phyloP scores from a whole-genome alignment of 192 early-diverging fungal genomes.

The Borealophlyctis nickersoniae region DNA sequence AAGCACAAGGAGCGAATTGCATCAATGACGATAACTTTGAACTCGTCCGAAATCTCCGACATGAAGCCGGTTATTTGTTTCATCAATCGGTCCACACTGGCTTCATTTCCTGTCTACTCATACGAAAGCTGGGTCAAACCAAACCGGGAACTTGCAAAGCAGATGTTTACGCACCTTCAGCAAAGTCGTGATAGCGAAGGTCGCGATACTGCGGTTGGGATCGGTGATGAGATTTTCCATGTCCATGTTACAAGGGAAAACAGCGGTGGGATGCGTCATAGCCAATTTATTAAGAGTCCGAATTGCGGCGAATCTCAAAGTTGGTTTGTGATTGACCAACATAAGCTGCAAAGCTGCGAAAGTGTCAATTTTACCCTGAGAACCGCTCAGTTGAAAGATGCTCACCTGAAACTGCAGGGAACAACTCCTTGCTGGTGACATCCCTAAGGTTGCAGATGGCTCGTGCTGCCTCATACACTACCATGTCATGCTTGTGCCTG shows the following conservation, averaged over 20 bases:
- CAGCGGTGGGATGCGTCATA: constrained; percentile 82
- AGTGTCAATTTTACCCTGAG: background rate
- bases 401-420: constrained; percentile 84
- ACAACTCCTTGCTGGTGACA: constrained; percentile 79
- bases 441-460: constrained; percentile 90
- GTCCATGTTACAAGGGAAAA: constrained; percentile 94
- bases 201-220: constrained; percentile 93
- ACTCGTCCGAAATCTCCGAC: constrained; percentile 97
- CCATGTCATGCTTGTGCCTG: constrained; percentile 96
- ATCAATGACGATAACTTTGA: constrained; percentile 99
- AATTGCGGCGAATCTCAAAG: constrained; percentile 94
- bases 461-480: constrained; percentile 93
- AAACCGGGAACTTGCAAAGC: background rate
- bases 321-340: constrained; percentile 88
- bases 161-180: constrained; percentile 61
- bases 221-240: constrained; percentile 98
- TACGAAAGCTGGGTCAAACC: background rate
- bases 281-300: constrained; percentile 94
- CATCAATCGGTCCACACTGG: constrained; percentile 96
- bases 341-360: constrained; percentile 80
- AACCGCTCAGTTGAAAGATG: constrained; percentile 4
- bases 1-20: constrained; percentile 94
- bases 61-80: constrained; percentile 99
- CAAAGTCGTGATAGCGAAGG: constrained; percentile 97
- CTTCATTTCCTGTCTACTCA: constrained; percentile 91